These are phyloP conservation scores for Wickerhamomyces pijperi DNA, from an alignment of 805 yeast genomes.

Conservation along the genomic window DNA sequence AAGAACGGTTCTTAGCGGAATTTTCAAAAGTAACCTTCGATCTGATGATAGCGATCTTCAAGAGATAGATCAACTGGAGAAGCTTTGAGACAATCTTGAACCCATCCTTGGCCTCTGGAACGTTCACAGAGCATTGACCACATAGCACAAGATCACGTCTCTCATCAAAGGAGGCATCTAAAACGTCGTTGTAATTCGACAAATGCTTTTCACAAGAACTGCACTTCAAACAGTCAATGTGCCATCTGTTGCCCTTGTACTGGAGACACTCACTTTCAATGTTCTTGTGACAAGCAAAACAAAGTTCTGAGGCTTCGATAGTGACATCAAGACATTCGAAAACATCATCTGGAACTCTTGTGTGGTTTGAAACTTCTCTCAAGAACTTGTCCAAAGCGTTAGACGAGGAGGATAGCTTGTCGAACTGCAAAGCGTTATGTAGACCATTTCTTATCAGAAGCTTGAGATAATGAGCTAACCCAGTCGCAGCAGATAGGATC, in stretches of 20 bases:
- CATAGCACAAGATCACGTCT: slow-evolving; percentile 36
- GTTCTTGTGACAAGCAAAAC: slow-evolving; percentile 58
- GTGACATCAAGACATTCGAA: slow-evolving; percentile 33
- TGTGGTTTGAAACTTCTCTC: slow-evolving; percentile 37
- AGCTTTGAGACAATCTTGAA: slow-evolving; percentile 57
- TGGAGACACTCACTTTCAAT: slow-evolving; percentile 77
- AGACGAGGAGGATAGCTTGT: slow-evolving; percentile 45
- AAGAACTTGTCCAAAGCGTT: slow-evolving; percentile 56
- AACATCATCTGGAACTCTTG: slow-evolving; percentile 25
- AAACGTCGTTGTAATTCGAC: slow-evolving; percentile 25
- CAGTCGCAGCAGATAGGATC: slow-evolving; percentile 72
- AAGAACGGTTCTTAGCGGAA: slow-evolving; percentile 10
- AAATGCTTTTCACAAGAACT: slow-evolving; percentile 39
- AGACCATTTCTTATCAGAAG: slow-evolving; percentile 74
- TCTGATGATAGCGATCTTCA: slow-evolving; percentile 76
- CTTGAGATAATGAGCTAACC: slow-evolving; percentile 87
- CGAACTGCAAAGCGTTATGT: slow-evolving; percentile 60
- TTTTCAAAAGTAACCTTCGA: slow-evolving; percentile 50
- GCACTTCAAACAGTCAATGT: slow-evolving; percentile 62
- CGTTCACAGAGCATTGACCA: slow-evolving; percentile 46
- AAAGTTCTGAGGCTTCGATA: slow-evolving; percentile 60
- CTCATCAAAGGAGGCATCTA: slow-evolving; percentile 32
- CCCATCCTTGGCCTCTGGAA: slow-evolving; percentile 38
- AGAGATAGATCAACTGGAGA: slow-evolving; percentile 61
- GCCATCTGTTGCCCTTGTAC: slow-evolving; percentile 67